A percentile compares a stretch with the other conserved stretches of the same genome.
Evolutionary conservation across 352 stramenopile genomes (phyloP).

Genomic region (Lagenidium giganteum): DNA sequence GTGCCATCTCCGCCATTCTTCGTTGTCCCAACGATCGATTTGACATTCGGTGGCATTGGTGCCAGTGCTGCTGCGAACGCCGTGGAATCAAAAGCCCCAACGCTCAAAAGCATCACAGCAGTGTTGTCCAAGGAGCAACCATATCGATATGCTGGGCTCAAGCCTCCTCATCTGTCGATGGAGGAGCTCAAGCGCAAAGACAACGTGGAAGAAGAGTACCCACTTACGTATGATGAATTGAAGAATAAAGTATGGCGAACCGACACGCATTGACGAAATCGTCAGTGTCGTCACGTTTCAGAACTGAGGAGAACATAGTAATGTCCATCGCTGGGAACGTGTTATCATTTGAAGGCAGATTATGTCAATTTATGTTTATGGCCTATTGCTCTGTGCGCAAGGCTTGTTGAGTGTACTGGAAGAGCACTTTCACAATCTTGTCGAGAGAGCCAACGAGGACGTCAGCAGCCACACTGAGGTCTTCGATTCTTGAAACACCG

Average conservation of each 20-base stretch:
- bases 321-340: too few relatives aligned
- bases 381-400: too few relatives aligned
- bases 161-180: slow-evolving; percentile 62
- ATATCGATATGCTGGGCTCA: slow-evolving; percentile 62
- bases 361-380: too few relatives aligned
- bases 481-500: slow-evolving; percentile 26
- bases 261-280: slow-evolving; percentile 27
- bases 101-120: slow-evolving; percentile 25
- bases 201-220: slow-evolving; percentile 82
- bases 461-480: slow-evolving; percentile 37
- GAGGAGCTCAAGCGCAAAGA: slow-evolving; percentile 82
- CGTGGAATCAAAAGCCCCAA: slow-evolving; percentile 15
- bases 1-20: too few relatives aligned
- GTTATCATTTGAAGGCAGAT: too few relatives aligned
- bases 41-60: too few relatives aligned
- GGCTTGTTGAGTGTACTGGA: slow-evolving; percentile 29
- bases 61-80: slow-evolving; percentile 3
- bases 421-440: slow-evolving; percentile 38
- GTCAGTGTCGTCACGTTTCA: too few relatives aligned
- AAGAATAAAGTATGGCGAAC: slow-evolving; percentile 79
- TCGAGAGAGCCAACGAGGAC: slow-evolving; percentile 38
- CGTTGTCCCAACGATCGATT: too few relatives aligned
- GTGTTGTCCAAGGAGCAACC: slow-evolving; percentile 61
- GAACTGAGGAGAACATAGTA: too few relatives aligned
- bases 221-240: slow-evolving; percentile 82